Evolutionary conservation across 177 flowering plant species (phyloP).

Genomic region (Tripterygium wilfordii): DNA sequence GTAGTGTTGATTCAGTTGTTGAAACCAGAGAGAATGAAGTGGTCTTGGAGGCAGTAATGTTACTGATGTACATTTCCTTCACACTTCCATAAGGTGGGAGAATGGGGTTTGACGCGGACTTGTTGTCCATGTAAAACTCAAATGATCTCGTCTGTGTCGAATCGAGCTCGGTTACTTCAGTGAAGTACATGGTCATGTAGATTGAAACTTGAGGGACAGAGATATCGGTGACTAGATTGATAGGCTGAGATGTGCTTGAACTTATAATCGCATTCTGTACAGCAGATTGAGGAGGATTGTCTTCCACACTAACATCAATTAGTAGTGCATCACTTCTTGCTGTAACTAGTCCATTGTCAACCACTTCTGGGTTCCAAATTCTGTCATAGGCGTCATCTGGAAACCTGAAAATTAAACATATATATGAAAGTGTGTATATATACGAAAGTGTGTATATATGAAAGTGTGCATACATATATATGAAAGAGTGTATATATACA

Average conservation of each 20-base stretch:
- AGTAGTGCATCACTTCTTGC: conserved; percentile 7
- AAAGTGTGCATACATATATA: neutral
- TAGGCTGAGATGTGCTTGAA: neutral
- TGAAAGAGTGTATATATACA: neutral
- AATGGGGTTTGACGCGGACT: conserved; percentile 2
- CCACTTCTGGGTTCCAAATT: conserved; percentile 25
- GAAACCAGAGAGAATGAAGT: conserved; percentile 13
- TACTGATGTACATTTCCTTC: conserved; percentile 2
- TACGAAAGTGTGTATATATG: neutral
- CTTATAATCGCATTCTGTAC: conserved; percentile 17
- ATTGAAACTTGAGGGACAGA: neutral
- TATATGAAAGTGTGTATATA: neutral
- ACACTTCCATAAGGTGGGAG: conserved; percentile 24
- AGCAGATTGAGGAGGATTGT: conserved; percentile 28
- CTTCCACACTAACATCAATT: conserved; percentile 7
- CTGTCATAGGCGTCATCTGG: conserved; percentile 43
- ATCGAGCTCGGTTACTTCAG: conserved; percentile 22
- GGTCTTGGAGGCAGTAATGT: conserved; percentile 13
- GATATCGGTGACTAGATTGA: neutral
- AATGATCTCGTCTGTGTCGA: conserved; percentile 22
- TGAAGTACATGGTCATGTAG: conserved; percentile 35
- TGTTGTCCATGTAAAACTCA: conserved; percentile 4
- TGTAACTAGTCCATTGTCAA: neutral
- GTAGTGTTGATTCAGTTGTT: conserved; percentile 26
- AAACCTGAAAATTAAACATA: conserved; percentile 17